A percentile compares a stretch with the other conserved stretches of the same genome.
These are phyloP conservation scores for Scedosporium apiospermum DNA, from an alignment of 2,329 filamentous ascomycete genomes.

Conservation along the genomic window DNA sequence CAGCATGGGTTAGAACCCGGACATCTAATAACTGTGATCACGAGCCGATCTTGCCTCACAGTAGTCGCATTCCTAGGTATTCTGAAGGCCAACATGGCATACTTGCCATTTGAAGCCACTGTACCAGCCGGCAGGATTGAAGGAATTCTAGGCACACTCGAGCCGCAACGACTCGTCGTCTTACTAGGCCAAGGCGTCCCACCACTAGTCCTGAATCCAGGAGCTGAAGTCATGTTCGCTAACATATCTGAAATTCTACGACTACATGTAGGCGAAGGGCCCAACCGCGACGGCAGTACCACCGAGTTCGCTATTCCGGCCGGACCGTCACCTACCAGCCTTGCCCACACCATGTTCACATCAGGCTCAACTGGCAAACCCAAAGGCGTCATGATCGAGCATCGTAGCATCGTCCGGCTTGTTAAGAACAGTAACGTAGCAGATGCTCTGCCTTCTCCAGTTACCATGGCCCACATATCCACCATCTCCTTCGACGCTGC, in stretches of 20 bases:
- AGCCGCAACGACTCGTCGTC: conserved; percentile 7
- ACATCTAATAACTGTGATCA: conserved; percentile 12
- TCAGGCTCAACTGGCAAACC: conserved; percentile 40
- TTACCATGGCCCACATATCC: conserved; percentile 10
- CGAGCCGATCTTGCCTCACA: conserved; percentile 15
- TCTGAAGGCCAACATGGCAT: conserved; percentile 16
- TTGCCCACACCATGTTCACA: conserved; percentile 35
- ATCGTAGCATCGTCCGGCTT: conserved; percentile 10
- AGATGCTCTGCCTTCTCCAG: not conserved
- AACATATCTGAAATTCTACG: too few species aligned
- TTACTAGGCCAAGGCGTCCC: too few species aligned
- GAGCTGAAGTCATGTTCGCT: too few species aligned
- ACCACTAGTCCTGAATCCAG: too few species aligned
- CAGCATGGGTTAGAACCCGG: conserved; percentile 7
- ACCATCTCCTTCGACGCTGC: conserved; percentile 14
- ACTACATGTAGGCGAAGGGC: not conserved
- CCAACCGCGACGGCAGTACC: not conserved
- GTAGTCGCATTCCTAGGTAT: conserved; percentile 15
- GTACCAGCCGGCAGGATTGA: conserved; percentile 11
- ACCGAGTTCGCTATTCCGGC: not conserved
- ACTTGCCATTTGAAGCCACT: conserved; percentile 15
- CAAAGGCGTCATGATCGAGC: conserved; percentile 33
- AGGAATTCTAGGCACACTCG: conserved; percentile 10
- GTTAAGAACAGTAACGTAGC: conserved; percentile 8
- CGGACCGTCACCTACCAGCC: conserved; percentile 7